A percentile compares a stretch with the other conserved stretches of the same genome.
Evolutionary conservation across 176 grass and related monocot genomes (phyloP).

Genomic region (Triticum monococcum): DNA sequence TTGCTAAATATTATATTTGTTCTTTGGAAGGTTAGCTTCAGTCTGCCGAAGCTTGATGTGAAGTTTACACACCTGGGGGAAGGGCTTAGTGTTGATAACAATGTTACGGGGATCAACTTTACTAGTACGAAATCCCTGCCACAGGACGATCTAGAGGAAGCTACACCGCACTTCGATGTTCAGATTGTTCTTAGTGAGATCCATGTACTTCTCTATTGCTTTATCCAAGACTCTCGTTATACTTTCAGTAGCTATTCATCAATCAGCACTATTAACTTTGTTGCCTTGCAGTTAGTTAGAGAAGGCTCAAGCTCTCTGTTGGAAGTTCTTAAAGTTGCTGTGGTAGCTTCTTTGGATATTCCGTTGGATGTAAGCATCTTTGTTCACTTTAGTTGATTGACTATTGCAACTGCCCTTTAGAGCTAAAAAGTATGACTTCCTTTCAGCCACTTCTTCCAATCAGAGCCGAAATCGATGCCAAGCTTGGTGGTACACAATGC

Average conservation of each 20-base stretch:
- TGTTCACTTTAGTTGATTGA: constrained; percentile 21
- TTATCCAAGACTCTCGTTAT: constrained; percentile 20
- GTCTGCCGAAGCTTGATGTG: constrained; percentile 98
- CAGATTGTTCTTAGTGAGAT: constrained; percentile 95
- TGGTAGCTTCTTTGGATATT: constrained; percentile 70
- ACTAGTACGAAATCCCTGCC: constrained; percentile 65
- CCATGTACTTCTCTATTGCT: constrained; percentile 65
- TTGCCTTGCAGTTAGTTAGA: constrained; percentile 74
- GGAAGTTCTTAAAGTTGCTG: constrained; percentile 94
- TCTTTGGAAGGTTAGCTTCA: constrained; percentile 99
- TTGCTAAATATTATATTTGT: constrained; percentile 75
- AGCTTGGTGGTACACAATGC: constrained; percentile 92
- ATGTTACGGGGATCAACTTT: constrained; percentile 83
- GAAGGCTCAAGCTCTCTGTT: constrained; percentile 79
- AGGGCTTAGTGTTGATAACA: constrained; percentile 85
- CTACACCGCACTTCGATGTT: constrained; percentile 84
- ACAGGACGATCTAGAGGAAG: constrained; percentile 71
- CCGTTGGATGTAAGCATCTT: constrained; percentile 77
- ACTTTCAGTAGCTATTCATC: constrained; percentile 21
- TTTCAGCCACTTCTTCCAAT: constrained; percentile 77
- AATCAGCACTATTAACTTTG: constrained; percentile 29
- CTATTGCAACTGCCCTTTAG: constrained; percentile 22
- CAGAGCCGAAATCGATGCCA: constrained; percentile 93
- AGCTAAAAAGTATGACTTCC: constrained; percentile 36
- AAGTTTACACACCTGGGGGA: constrained; percentile 83